A percentile compares a stretch with the other conserved stretches of the same genome.
Evolutionary conservation across 176 grass and related monocot species (phyloP).

Genomic region (Oryza australiensis): DNA sequence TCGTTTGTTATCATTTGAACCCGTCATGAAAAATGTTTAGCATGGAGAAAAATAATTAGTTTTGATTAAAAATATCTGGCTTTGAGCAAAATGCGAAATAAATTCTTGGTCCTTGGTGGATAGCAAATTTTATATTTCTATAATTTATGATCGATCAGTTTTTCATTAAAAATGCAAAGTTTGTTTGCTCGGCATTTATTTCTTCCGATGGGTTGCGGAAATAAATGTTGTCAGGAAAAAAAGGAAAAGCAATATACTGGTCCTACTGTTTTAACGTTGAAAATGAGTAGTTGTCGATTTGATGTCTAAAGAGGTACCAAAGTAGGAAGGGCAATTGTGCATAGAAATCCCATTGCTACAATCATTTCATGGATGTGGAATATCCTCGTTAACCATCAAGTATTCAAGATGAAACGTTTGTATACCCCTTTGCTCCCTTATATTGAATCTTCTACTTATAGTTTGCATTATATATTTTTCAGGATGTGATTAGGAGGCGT

Average conservation of each 20-base stretch:
- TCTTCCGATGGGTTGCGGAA: background rate
- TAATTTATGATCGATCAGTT: background rate
- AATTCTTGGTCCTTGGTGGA: background rate
- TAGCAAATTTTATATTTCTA: background rate
- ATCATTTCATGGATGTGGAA: background rate
- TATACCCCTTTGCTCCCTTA: background rate
- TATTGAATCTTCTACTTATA: constrained; percentile 25
- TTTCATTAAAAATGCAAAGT: constrained; percentile 18
- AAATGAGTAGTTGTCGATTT: background rate
- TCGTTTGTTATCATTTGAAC: constrained; percentile 1
- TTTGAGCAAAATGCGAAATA: constrained; percentile 25
- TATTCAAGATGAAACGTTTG: background rate
- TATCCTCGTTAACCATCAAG: background rate
- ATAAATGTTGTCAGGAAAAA: background rate
- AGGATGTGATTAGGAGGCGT: constrained; percentile 80
- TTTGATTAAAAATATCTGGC: background rate
- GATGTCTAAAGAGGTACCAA: too few species aligned
- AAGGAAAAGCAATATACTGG: background rate
- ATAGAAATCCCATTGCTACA: constrained; percentile 1
- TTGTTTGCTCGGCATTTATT: background rate
- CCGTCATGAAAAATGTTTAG: constrained; percentile 17
- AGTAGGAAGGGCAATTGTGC: background rate
- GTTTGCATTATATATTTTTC: constrained; percentile 33
- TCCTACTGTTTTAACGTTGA: background rate
- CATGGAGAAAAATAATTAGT: background rate